Percentiles rank a stretch among this genome's conserved stretches.
These are phyloP conservation scores for Chaetomium sp. DNA, from an alignment of 2,329 filamentous ascomycete genomes.

Conservation along the genomic window DNA sequence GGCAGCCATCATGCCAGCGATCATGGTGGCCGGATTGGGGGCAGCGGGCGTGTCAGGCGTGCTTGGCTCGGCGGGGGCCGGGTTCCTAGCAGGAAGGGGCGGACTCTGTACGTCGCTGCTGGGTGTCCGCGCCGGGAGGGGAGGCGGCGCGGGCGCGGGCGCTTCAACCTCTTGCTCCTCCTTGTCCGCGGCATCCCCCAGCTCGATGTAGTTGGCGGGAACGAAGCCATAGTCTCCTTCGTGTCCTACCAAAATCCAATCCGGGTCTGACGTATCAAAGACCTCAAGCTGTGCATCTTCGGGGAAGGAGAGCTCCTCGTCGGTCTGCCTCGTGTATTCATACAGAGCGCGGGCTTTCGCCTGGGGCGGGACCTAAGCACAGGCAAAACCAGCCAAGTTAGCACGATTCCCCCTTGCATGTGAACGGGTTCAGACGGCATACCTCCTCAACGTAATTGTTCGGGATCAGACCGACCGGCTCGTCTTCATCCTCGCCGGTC, in stretches of 20 bases:
- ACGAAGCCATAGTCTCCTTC: slow-evolving; percentile 90
- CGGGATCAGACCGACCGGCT: slow-evolving; percentile 86
- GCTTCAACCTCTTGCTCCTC: slow-evolving; percentile 45
- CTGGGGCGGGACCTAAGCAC: slow-evolving; percentile 57
- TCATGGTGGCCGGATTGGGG: slow-evolving; percentile 54
- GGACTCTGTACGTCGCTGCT: slow-evolving; percentile 43
- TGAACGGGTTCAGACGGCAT: slow-evolving; percentile 34
- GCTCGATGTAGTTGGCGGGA: slow-evolving; percentile 92
- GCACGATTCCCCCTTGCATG: background rate
- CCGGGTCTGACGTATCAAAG: slow-evolving; percentile 87
- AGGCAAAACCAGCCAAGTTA: slow-evolving; percentile 4
- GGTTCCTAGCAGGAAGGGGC: slow-evolving; percentile 44
- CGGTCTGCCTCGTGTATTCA: slow-evolving; percentile 95
- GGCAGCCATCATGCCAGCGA: slow-evolving; percentile 59
- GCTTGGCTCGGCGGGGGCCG: slow-evolving; percentile 37
- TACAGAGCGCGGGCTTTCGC: slow-evolving; percentile 87
- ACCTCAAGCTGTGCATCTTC: slow-evolving; percentile 84
- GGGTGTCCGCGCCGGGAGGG: slow-evolving; percentile 49
- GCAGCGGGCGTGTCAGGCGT: slow-evolving; percentile 36
- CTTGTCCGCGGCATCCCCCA: slow-evolving; percentile 50
- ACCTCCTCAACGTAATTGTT: slow-evolving; percentile 97
- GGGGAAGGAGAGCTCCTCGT: slow-evolving; percentile 94
- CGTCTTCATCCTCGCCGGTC: slow-evolving; percentile 79
- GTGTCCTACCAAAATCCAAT: slow-evolving; percentile 91
- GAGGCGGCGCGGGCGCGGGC: slow-evolving; percentile 42